Evolutionary conservation across 495 filamentous ascomycete genomes (phyloP), one percentile per base, ranked within the genome.

Genomic region (Thermochaetoides thermophila): DNA sequence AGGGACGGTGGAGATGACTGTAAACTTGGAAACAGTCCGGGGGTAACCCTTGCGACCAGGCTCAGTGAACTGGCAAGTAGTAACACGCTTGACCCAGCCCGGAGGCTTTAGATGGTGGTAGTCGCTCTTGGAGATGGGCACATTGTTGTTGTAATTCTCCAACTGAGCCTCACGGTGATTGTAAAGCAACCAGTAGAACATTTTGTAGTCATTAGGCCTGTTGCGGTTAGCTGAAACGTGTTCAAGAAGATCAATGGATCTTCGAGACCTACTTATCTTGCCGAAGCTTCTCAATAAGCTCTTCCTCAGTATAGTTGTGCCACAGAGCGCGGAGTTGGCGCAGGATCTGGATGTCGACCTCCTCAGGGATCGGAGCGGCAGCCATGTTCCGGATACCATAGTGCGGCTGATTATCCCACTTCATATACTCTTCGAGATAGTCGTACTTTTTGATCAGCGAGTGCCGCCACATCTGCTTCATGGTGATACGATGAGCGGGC

Each of bases 251-350:
- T n/a, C n/a, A n/a, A n/a, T n/a, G n/a, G n/a, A n/a, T n/a, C n/a
- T n/a, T n/a, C n/a, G n/a, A n/a, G n/a, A n/a, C n/a, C n/a, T n/a
- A n/a, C 9, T 74, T 56, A 36, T 62, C 71, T 17, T 74, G 49
- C 3, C 95, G 56, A 39, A 66, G 73, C 38, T 71, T 57, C 22
- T 77, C 62, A n/a, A n/a, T n/a, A n/a, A 95, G 48, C 3, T 70
- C 61, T n/a, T 76, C 66, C 32, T 85, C 76, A 18, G 69, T 67
- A 27, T 78, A 76, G 36, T 72, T 72, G 56, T 94, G 86, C 84
- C 83, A 96, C 36, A 96, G 53, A 5, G 83, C 81, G 38, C 78
- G 77, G 31, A 97, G 59, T 49, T 93, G 86, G 18, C 83, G 68
- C 19, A 96, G 45, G 19, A 94, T 65, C 37, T 87, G 81, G 29